Percentiles rank a stretch among this genome's conserved stretches.
phyloP scores from a whole-genome alignment of 306 rosid species.

The Corylus avellana region DNA sequence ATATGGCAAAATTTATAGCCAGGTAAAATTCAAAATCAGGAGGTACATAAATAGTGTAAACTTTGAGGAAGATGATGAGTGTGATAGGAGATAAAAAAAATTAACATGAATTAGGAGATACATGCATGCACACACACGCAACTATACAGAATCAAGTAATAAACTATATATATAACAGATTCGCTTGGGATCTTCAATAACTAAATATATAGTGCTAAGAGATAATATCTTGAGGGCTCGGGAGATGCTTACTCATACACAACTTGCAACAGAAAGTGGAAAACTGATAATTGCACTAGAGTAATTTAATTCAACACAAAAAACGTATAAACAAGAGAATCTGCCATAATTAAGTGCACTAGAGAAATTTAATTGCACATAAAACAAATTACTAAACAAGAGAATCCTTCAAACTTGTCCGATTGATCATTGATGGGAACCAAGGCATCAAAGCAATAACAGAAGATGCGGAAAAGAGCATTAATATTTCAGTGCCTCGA shows the following conservation, averaged over 20 bases:
- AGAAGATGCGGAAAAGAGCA: conserved; percentile 34
- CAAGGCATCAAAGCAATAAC: conserved; percentile 36
- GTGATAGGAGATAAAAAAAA: too few species aligned
- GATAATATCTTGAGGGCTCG: conserved; percentile 10
- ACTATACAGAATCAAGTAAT: too few species aligned
- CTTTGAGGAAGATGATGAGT: too few species aligned
- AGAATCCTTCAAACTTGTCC: conserved; percentile 51
- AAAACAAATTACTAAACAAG: conserved; percentile 25
- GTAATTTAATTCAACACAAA: conserved; percentile 24
- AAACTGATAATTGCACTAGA: conserved; percentile 22
- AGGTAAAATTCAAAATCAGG: too few species aligned
- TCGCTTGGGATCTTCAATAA: too few species aligned
- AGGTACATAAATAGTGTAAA: too few species aligned
- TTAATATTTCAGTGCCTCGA: conserved; percentile 29
- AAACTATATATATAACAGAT: too few species aligned
- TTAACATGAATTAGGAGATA: too few species aligned
- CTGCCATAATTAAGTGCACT: background rate
- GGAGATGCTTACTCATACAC: conserved; percentile 29
- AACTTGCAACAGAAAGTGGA: conserved; percentile 33
- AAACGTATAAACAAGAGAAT: conserved; percentile 29
- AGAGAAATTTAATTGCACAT: background rate
- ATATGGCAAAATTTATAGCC: too few species aligned
- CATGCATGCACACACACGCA: too few species aligned
- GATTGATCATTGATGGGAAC: conserved; percentile 48
- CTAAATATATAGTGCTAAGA: background rate